Conservation (phyloP, 371 early-diverging fungal genomes). For the Mortierella sp. region DNA sequence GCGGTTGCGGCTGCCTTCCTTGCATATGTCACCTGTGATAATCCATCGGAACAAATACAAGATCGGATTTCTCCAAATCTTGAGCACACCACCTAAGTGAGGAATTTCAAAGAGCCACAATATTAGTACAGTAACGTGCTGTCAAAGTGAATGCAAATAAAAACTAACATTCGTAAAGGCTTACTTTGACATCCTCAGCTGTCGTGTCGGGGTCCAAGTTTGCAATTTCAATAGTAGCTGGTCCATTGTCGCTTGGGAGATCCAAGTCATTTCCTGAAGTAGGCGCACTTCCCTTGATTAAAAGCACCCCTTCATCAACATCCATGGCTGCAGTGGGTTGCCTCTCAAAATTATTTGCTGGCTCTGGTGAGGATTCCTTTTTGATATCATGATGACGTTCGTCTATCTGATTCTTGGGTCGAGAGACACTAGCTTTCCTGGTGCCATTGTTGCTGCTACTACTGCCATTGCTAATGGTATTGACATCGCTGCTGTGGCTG, state of each 20-base stretch:
- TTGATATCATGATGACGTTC: not conserved
- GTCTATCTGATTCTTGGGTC: not conserved
- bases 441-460: conserved; percentile 3
- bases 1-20: conserved; percentile 41
- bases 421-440: not conserved
- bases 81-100: conserved; percentile 41
- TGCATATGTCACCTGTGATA: conserved; percentile 45
- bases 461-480: not conserved
- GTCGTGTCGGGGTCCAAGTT: conserved; percentile 67
- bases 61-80: conserved; percentile 48
- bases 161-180: not conserved
- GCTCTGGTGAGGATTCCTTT: conserved; percentile 2
- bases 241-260: conserved; percentile 45
- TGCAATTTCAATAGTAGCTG: conserved; percentile 64
- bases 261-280: not conserved
- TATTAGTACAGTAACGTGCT: not conserved
- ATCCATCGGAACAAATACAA: conserved; percentile 38
- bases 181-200: conserved; percentile 69
- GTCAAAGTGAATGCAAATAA: not conserved
- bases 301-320: conserved; percentile 13
- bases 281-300: conserved; percentile 57
- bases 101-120: not conserved
- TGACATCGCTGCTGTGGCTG: not conserved
- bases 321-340: conserved; percentile 49
- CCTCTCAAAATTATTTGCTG: too few relatives aligned